A percentile compares a stretch with the other conserved stretches of the same genome.
These are phyloP conservation scores for Barnettozyma wickerhamii DNA, from an alignment of 805 yeast genomes.

Conservation along the genomic window DNA sequence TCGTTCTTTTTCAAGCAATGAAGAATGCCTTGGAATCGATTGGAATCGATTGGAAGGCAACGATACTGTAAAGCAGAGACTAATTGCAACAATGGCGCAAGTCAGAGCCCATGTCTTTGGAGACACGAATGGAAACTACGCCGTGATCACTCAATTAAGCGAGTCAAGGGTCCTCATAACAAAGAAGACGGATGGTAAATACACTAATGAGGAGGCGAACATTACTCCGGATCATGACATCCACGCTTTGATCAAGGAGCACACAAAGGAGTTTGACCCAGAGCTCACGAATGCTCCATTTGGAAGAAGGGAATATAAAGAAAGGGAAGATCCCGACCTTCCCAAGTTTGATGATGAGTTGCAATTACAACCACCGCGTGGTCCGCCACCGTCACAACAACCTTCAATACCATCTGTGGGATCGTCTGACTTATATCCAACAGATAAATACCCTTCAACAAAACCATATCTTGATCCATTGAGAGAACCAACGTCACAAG, in stretches of 20 bases:
- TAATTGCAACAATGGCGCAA: neutral
- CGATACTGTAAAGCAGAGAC: too few relatives aligned
- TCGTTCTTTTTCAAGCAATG: too few relatives aligned
- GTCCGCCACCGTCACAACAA: neutral
- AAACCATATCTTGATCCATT: conserved; percentile 42
- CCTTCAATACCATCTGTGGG: conserved; percentile 36
- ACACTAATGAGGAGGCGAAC: neutral
- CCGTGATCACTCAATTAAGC: neutral
- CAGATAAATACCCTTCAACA: conserved; percentile 38
- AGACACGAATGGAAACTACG: neutral
- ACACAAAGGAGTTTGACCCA: neutral
- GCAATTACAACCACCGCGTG: conserved; percentile 27
- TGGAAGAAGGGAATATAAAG: neutral
- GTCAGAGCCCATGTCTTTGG: neutral
- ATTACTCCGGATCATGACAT: neutral
- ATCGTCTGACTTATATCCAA: conserved; percentile 48
- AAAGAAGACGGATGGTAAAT: neutral
- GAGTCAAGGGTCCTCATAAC: neutral
- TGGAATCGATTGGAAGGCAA: too few relatives aligned
- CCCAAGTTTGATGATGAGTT: conserved; percentile 55
- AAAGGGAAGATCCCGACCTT: neutral
- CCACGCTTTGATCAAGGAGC: neutral
- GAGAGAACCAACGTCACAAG: conserved; percentile 5
- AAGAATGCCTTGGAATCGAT: too few relatives aligned
- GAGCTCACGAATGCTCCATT: neutral